phyloP scores from a whole-genome alignment of 345 rosid genomes.

The Euphorbia lathyris region DNA sequence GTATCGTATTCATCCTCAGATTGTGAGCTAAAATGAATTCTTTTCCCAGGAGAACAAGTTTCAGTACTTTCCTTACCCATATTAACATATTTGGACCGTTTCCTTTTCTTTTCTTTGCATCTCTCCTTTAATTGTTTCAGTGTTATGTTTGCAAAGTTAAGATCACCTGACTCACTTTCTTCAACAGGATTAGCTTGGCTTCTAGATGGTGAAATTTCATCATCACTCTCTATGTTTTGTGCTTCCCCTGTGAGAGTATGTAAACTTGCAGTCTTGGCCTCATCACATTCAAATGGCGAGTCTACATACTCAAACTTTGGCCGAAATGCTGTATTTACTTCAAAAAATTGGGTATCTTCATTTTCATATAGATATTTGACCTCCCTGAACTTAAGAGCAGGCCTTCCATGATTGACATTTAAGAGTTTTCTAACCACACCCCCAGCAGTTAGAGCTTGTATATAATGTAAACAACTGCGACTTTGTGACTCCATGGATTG shows the following conservation, averaged over 20 bases:
- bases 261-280: slow-evolving; percentile 26
- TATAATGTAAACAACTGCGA: slow-evolving; percentile 39
- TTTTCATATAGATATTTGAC: slow-evolving; percentile 43
- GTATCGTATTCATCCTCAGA: slow-evolving; percentile 40
- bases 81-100: slow-evolving; percentile 17
- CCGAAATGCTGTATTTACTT: slow-evolving; percentile 17
- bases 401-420: slow-evolving; percentile 42
- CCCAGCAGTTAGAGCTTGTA: slow-evolving; percentile 42
- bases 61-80: slow-evolving; percentile 11
- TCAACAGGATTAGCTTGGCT: slow-evolving; percentile 9
- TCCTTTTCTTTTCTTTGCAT: slow-evolving; percentile 60
- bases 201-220: slow-evolving; percentile 21
- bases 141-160: slow-evolving; percentile 38
- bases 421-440: slow-evolving; percentile 26
- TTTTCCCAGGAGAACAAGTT: slow-evolving; percentile 20
- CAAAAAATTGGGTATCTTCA: slow-evolving; percentile 10
- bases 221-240: slow-evolving; percentile 9
- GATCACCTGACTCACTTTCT: slow-evolving; percentile 29
- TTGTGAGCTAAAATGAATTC: slow-evolving; percentile 18
- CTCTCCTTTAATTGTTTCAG: slow-evolving; percentile 47
- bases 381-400: slow-evolving; percentile 44
- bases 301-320: slow-evolving; percentile 28
- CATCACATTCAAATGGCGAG: slow-evolving; percentile 16
- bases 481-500: slow-evolving; percentile 60
- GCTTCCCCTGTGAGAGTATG: slow-evolving; percentile 9